Conservation (phyloP, 2,329 filamentous ascomycete species). For the Fusarium pseudograminearum region DNA sequence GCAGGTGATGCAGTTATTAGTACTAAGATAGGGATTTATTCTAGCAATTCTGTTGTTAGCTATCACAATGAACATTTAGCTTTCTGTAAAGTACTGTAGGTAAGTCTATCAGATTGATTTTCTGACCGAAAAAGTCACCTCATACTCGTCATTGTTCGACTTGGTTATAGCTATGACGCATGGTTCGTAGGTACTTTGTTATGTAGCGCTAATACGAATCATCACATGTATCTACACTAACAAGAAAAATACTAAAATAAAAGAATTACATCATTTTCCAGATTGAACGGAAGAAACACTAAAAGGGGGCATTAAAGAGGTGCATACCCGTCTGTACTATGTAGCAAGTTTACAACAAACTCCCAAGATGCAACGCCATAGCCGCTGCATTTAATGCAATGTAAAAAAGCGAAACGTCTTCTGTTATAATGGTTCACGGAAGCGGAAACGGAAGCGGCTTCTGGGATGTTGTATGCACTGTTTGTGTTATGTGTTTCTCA, state of each 20-base stretch:
- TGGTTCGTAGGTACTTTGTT: conserved; percentile 17
- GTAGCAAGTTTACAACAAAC: background rate
- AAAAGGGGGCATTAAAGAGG: background rate
- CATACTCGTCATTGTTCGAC: conserved; percentile 5
- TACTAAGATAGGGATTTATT: conserved; percentile 20
- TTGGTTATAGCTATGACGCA: conserved; percentile 32
- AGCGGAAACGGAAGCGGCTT: background rate
- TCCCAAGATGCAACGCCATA: background rate
- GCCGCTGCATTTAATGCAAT: background rate
- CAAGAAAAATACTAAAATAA: background rate
- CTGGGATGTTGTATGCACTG: background rate
- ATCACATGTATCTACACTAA: conserved; percentile 37
- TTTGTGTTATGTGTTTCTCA: conserved; percentile 15
- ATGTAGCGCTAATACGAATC: background rate
- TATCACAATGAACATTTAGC: background rate
- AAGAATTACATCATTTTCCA: conserved; percentile 41
- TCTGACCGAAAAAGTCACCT: background rate
- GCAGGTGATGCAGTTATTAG: conserved; percentile 38
- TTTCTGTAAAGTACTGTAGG: background rate
- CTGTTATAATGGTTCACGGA: background rate
- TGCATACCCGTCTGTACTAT: background rate
- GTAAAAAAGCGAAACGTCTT: background rate
- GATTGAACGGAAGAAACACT: conserved; percentile 1
- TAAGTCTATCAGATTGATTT: conserved; percentile 4
- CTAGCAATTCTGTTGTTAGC: background rate